Evolutionary conservation across 768 basidiomycete genomes (phyloP), one percentile per base, ranked within the genome.

Genomic region (Amanita brunnescens): DNA sequence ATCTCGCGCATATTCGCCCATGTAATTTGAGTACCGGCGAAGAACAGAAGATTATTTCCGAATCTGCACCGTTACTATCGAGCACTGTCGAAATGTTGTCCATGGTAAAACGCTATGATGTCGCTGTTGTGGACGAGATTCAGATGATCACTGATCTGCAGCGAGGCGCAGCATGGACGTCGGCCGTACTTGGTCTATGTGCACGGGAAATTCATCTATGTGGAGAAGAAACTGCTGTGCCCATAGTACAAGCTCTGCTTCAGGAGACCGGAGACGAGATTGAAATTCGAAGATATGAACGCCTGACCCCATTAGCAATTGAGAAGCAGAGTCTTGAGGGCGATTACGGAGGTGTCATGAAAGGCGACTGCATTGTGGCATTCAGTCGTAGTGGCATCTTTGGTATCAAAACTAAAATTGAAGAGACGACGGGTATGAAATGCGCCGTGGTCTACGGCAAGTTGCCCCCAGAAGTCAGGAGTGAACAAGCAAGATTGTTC

Each of bases 41-140:
- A 66, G 94, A 97, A 64, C 76, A 80, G 52, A 81, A 84, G 59
- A 73, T 88, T 26, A 78, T 95, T 18, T 70, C 72, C 7, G 71
- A 71, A 1, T 58, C 72, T 6, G 81, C 81, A 0, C 66, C 73
- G 0, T 64, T 96, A 33, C 52, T 74, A n/a, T 85, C 84, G 61
- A 92, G 89, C 64, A 99, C 96, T 2, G 86, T 97, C 58, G 96
- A 99, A 73, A 99, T 98, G 94, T 64, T 87, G 30, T 70, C 74
- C 5, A 56, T 70, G 8, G 54, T 56, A 2, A 55, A 43, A 14
- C 53, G 54, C 3, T 71, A 69, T 49, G 91, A 95, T 47, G 91
- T 98, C 20, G 93, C 83, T 0, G 93, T 99, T 41, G 74, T 99
- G 40, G 96, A 97, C 64, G 95, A 98, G 70, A 97, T 99, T 43